phyloP scores from a whole-genome alignment of 306 rosid genomes.

The Lathyrus aphaca region DNA sequence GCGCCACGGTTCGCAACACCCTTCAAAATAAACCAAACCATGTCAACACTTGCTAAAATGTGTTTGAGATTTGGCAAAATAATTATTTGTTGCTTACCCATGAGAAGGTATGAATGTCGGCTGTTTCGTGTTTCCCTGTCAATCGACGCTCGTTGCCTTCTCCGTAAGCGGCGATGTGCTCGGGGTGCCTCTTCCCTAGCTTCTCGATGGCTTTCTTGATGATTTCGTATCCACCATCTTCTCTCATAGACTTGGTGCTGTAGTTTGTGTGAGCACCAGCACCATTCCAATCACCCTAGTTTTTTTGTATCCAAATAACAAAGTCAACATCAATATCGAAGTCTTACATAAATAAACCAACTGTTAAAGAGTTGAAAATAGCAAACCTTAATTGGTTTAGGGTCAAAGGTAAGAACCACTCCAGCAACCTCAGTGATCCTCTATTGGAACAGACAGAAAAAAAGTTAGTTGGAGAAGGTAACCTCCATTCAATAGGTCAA shows the following conservation, averaged over 20 bases:
- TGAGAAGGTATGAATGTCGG: constrained; percentile 77
- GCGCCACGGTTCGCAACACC: constrained; percentile 99
- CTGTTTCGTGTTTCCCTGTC: constrained; percentile 90
- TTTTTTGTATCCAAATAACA: background rate
- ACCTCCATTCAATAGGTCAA: constrained; percentile 15
- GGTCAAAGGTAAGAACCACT: constrained; percentile 80
- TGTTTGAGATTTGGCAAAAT: no score
- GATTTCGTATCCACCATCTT: constrained; percentile 75
- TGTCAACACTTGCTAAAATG: background rate
- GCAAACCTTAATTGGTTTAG: constrained; percentile 85
- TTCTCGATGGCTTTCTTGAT: constrained; percentile 83
- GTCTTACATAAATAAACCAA: background rate
- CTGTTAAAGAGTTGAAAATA: background rate
- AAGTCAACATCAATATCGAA: background rate
- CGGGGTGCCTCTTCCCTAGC: constrained; percentile 70
- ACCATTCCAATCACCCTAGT: constrained; percentile 95
- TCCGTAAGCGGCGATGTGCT: constrained; percentile 91
- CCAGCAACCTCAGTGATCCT: constrained; percentile 92
- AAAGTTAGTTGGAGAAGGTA: constrained; percentile 6
- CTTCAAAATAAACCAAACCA: constrained; percentile 43
- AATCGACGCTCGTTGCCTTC: constrained; percentile 96
- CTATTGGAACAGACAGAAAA: constrained; percentile 47
- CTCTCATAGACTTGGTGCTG: constrained; percentile 89
- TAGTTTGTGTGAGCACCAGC: constrained; percentile 99
- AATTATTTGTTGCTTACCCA: constrained; percentile 61